Conservation (phyloP, 164 flowering plant species). For the Brasenia schreberi region DNA sequence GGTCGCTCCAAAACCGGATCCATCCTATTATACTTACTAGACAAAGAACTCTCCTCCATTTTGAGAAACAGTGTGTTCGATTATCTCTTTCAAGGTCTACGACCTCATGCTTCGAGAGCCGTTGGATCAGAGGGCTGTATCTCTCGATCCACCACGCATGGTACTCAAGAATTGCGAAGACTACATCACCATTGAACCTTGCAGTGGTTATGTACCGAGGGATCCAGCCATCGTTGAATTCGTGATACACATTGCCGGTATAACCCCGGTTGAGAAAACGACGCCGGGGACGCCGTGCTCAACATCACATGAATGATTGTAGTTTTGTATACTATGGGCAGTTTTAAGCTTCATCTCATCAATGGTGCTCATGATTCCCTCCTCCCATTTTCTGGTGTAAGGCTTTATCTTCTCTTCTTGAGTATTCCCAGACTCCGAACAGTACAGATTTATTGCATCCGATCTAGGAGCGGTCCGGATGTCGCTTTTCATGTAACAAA, state of each 20-base stretch:
- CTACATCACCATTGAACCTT: slow-evolving; percentile 7
- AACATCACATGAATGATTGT: background rate
- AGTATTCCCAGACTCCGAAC: slow-evolving; percentile 11
- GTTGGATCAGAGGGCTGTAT: slow-evolving; percentile 2
- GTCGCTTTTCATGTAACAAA: slow-evolving; percentile 83
- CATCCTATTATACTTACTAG: background rate
- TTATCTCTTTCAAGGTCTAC: slow-evolving; percentile 4
- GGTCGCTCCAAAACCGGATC: slow-evolving; percentile 4
- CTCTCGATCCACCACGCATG: slow-evolving; percentile 9
- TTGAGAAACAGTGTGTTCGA: slow-evolving; percentile 6
- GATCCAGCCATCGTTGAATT: slow-evolving; percentile 10
- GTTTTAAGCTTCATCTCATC: slow-evolving; percentile 43
- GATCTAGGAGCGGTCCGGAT: slow-evolving; percentile 60
- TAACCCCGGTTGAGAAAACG: slow-evolving; percentile 10
- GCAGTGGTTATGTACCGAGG: slow-evolving; percentile 8
- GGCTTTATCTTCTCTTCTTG: slow-evolving; percentile 62
- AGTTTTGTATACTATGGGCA: background rate
- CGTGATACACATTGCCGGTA: slow-evolving; percentile 11
- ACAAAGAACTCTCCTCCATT: slow-evolving; percentile 7
- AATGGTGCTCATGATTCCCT: slow-evolving; percentile 48
- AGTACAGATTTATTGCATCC: slow-evolving; percentile 48
- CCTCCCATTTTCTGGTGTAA: slow-evolving; percentile 92
- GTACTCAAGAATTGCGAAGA: slow-evolving; percentile 7
- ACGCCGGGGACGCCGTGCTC: slow-evolving; percentile 4
- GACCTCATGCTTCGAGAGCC: slow-evolving; percentile 4